Evolutionary conservation across 768 basidiomycete species (phyloP).

Genomic region (Exsudoporus frostii): DNA sequence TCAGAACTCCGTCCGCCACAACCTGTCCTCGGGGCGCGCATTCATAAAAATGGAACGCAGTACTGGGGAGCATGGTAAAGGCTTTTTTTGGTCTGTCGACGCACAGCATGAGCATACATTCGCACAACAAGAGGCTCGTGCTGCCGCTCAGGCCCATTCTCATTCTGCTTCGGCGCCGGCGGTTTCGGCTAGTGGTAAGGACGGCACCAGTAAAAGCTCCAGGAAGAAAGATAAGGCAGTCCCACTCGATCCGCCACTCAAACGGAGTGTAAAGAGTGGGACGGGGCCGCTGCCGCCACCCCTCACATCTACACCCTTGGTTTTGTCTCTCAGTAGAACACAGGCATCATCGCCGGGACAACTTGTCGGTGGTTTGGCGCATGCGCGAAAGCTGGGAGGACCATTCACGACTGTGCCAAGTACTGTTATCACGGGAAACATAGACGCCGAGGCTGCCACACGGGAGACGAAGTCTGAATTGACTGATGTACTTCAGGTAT

Average conservation of each 20-base stretch:
- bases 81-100: slow-evolving; percentile 91
- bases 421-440: not conserved
- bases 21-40: slow-evolving; percentile 87
- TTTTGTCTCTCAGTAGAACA: slow-evolving; percentile 39
- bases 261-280: slow-evolving; percentile 67
- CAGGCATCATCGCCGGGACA: slow-evolving; percentile 2
- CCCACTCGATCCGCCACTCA: slow-evolving; percentile 58
- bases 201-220: slow-evolving; percentile 28
- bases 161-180: slow-evolving; percentile 22
- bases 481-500: not conserved
- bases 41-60: slow-evolving; percentile 90
- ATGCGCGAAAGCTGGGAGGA: not conserved
- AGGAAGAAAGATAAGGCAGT: slow-evolving; percentile 61
- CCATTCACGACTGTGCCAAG: slow-evolving; percentile 7
- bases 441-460: not conserved
- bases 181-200: slow-evolving; percentile 34
- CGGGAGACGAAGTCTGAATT: slow-evolving; percentile 8
- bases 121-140: slow-evolving; percentile 65
- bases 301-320: slow-evolving; percentile 60
- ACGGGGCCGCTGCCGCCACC: slow-evolving; percentile 61
- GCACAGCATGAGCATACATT: slow-evolving; percentile 64
- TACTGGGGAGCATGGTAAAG: slow-evolving; percentile 84
- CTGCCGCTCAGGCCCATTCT: slow-evolving; percentile 31
- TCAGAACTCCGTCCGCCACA: slow-evolving; percentile 94
- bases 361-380: not conserved